phyloP scores from a whole-genome alignment of 805 yeast species.

The Sporopachydermia quercuum region DNA sequence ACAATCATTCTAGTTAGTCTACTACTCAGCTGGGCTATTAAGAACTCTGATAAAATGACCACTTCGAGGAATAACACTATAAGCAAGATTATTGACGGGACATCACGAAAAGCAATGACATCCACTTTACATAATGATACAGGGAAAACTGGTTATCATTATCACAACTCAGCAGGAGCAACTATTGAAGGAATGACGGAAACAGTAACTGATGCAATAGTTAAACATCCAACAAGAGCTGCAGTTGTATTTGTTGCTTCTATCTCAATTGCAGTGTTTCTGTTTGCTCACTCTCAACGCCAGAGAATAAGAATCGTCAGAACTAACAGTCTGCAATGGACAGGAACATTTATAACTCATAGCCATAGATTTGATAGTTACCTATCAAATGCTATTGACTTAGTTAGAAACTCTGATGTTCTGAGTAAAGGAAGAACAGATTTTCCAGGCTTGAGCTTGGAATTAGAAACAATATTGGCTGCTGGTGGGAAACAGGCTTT shows the following conservation, averaged over 20 bases:
- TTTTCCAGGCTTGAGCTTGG: not conserved
- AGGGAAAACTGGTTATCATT: too few relatives aligned
- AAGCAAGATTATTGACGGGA: constrained; percentile 4
- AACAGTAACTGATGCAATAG: too few relatives aligned
- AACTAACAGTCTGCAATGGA: constrained; percentile 12
- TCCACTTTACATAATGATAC: constrained; percentile 2
- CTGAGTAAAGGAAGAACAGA: constrained; percentile 4
- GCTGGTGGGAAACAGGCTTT: not conserved
- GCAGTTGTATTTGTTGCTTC: constrained; percentile 13
- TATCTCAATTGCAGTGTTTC: constrained; percentile 14
- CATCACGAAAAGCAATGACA: constrained; percentile 4
- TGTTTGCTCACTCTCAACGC: constrained; percentile 19
- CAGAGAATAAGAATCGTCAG: constrained; percentile 16
- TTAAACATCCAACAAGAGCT: constrained; percentile 5
- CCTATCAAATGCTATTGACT: not conserved
- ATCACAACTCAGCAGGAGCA: too few relatives aligned
- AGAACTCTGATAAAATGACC: not conserved
- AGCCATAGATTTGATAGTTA: not conserved
- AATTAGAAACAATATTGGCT: constrained; percentile 7
- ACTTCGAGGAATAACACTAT: not conserved
- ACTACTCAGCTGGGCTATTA: not conserved
- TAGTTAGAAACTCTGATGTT: not conserved
- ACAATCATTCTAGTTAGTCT: not conserved
- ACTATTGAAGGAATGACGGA: too few relatives aligned
- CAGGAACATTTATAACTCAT: not conserved